Evolutionary conservation across 1,139 yeast genomes (phyloP).

Genomic region (Zygotorulaspora mrakii): DNA sequence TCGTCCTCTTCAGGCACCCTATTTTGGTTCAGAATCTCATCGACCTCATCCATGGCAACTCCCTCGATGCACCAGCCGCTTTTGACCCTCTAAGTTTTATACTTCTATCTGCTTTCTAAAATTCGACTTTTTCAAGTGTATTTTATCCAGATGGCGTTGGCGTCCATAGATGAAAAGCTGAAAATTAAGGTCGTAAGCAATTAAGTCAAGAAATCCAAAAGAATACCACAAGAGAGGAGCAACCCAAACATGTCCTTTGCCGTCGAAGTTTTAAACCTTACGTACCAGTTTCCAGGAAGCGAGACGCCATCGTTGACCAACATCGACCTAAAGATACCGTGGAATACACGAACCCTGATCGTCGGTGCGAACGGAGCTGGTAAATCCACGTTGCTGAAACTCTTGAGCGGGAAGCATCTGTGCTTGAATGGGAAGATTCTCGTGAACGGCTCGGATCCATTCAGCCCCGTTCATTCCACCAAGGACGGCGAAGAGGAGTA

Average conservation of each 20-base stretch:
- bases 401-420: conserved; percentile 87
- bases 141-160: too few species aligned
- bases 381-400: conserved; percentile 77
- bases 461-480: conserved; percentile 42
- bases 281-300: conserved; percentile 64
- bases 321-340: conserved; percentile 56
- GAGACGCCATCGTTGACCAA: conserved; percentile 67
- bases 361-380: conserved; percentile 98
- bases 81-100: too few species aligned
- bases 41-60: conserved; percentile 31
- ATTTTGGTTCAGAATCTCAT: conserved; percentile 30
- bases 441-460: conserved; percentile 84
- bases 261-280: conserved; percentile 60
- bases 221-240: not conserved
- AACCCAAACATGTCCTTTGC: conserved; percentile 38
- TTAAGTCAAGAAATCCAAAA: not conserved
- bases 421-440: conserved; percentile 62
- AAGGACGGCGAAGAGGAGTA: conserved; percentile 37
- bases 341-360: conserved; percentile 71
- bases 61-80: too few species aligned
- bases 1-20: conserved; percentile 32
- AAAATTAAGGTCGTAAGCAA: not conserved
- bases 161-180: not conserved
- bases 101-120: not conserved
- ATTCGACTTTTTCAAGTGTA: not conserved